Conservation (phyloP, 108 stramenopile genomes). For the Skeletonema costatum region DNA sequence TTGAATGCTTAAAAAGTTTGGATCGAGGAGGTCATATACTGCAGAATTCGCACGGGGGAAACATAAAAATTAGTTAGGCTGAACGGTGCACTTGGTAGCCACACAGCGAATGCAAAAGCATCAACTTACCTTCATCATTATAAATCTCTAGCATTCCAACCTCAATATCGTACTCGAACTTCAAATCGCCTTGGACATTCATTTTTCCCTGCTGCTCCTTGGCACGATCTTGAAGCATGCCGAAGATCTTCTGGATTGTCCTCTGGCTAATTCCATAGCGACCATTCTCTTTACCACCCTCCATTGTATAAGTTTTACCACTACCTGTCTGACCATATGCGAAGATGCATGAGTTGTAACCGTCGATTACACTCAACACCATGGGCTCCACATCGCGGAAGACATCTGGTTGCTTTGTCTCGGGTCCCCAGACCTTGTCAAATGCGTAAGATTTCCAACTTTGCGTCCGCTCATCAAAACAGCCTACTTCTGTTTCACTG, state of each 20-base stretch:
- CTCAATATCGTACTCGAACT: slow-evolving; percentile 61
- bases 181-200: slow-evolving; percentile 23
- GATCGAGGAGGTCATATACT: slow-evolving; percentile 81
- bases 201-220: slow-evolving; percentile 58
- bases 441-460: slow-evolving; percentile 90
- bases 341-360: slow-evolving; percentile 99
- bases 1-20: slow-evolving; percentile 20
- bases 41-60: background rate
- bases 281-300: slow-evolving; percentile 65
- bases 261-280: slow-evolving; percentile 88
- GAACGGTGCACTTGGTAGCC: background rate
- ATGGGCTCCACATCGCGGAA: slow-evolving; percentile 96
- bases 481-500: slow-evolving; percentile 88
- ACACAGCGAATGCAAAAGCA: slow-evolving; percentile 4
- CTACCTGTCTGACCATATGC: slow-evolving; percentile 97
- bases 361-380: slow-evolving; percentile 94
- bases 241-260: slow-evolving; percentile 89
- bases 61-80: background rate
- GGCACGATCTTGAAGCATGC: slow-evolving; percentile 70
- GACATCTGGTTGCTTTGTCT: slow-evolving; percentile 83
- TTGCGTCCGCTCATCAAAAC: slow-evolving; percentile 79
- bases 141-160: slow-evolving; percentile 89
- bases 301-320: slow-evolving; percentile 93
- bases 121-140: slow-evolving; percentile 73
- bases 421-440: slow-evolving; percentile 96